Percentiles rank a stretch among this genome's conserved stretches.
Evolutionary conservation across 2,329 filamentous ascomycete species (phyloP).

Genomic region (Fusarium nanum): DNA sequence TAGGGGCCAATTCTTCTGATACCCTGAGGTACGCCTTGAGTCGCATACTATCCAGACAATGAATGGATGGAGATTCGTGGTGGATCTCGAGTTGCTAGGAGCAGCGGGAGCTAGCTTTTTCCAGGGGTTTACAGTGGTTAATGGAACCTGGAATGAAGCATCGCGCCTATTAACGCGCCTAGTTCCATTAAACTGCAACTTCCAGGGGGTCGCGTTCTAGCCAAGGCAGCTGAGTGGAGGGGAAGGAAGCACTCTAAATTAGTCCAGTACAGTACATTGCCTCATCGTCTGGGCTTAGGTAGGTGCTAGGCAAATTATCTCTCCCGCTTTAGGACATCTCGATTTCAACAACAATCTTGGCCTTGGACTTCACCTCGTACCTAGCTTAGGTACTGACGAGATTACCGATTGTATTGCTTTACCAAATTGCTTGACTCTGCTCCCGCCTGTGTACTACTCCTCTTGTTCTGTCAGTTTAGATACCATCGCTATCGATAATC

Average conservation of each 20-base stretch:
- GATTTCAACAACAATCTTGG: constrained; percentile 21
- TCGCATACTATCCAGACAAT: background rate
- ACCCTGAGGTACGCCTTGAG: background rate
- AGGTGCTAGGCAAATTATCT: constrained; percentile 26
- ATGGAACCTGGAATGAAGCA: constrained; percentile 20
- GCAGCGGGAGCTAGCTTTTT: constrained; percentile 33
- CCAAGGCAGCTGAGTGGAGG: background rate
- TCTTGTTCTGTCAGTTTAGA: background rate
- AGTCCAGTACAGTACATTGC: constrained; percentile 2
- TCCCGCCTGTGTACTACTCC: background rate
- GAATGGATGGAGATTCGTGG: background rate
- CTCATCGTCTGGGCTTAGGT: constrained; percentile 2
- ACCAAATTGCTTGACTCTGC: background rate
- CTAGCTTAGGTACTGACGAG: background rate
- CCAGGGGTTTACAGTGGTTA: constrained; percentile 15
- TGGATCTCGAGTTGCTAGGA: constrained; percentile 42
- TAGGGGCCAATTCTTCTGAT: no score
- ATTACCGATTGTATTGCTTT: constrained; percentile 10
- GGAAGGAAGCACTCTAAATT: constrained; percentile 6
- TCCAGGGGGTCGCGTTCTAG: constrained; percentile 31
- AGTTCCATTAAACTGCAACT: constrained; percentile 9
- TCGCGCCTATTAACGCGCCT: constrained; percentile 37
- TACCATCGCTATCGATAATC: constrained; percentile 6
- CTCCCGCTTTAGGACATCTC: constrained; percentile 28
- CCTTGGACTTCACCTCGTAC: constrained; percentile 13